A percentile compares a stretch with the other conserved stretches of the same genome.
phyloP scores from a whole-genome alignment of 2,329 filamentous ascomycete genomes.

The Penicillium expansum region DNA sequence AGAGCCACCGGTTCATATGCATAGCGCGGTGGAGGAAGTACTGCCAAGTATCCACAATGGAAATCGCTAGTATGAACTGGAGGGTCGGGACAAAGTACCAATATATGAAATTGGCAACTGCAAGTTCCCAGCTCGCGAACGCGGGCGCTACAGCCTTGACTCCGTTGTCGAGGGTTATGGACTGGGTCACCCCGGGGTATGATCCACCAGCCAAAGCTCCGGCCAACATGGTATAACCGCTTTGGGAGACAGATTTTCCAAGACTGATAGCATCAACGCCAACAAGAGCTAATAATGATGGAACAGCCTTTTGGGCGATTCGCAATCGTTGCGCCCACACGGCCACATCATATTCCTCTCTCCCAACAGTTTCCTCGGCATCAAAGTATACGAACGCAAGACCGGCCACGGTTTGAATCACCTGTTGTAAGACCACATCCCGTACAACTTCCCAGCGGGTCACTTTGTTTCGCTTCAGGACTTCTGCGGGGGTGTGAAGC shows the following conservation, averaged over 20 bases:
- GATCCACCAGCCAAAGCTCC: conserved; percentile 74
- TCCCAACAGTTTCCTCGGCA: conserved; percentile 69
- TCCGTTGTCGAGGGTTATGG: conserved; percentile 52
- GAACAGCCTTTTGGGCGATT: conserved; percentile 73
- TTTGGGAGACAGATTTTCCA: conserved; percentile 68
- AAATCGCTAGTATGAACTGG: conserved; percentile 72
- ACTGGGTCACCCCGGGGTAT: conserved; percentile 69
- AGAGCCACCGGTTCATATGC: conserved; percentile 97
- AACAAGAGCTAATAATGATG: conserved; percentile 64
- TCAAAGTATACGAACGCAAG: conserved; percentile 69
- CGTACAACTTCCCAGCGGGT: conserved; percentile 79
- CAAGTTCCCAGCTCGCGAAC: conserved; percentile 81
- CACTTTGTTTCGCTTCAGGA: conserved; percentile 81
- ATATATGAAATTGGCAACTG: conserved; percentile 73
- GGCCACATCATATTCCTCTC: conserved; percentile 79
- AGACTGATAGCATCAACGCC: conserved; percentile 75
- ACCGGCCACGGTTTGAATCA: conserved; percentile 77
- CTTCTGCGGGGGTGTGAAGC: conserved; percentile 90
- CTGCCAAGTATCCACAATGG: conserved; percentile 92
- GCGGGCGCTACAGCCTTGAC: conserved; percentile 57
- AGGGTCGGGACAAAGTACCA: conserved; percentile 70
- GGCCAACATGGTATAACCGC: conserved; percentile 69
- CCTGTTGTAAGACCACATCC: conserved; percentile 88
- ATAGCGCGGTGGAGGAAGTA: conserved; percentile 95
- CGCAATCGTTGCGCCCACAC: conserved; percentile 85